A percentile compares a stretch with the other conserved stretches of the same genome.
Conservation (phyloP, 2,329 filamentous ascomycete genomes). For the Diaporthe sp. region DNA sequence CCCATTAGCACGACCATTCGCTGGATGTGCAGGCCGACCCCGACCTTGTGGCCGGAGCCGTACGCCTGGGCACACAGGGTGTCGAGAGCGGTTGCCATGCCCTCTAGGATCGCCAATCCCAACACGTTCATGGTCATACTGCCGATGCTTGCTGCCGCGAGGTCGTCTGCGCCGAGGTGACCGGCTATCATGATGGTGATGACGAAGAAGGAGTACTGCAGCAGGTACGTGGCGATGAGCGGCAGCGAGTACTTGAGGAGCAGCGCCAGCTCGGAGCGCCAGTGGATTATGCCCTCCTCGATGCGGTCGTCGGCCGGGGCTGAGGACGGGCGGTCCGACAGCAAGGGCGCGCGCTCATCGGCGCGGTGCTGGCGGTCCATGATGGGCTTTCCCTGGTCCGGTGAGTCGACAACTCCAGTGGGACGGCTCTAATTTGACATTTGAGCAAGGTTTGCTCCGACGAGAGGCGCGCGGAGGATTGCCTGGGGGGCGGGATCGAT, state of each 20-base stretch:
- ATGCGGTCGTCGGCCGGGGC: background rate
- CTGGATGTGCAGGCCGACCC: conserved; percentile 66
- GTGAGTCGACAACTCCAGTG: background rate
- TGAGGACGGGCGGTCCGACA: conserved; percentile 17
- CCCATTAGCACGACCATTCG: conserved; percentile 65
- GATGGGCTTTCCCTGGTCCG: background rate
- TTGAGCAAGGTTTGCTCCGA: background rate
- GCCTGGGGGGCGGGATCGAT: background rate
- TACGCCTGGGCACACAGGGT: conserved; percentile 66
- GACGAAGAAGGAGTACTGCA: conserved; percentile 66
- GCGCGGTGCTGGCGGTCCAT: conserved; percentile 25
- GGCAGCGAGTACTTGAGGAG: conserved; percentile 57
- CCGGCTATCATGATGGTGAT: conserved; percentile 66
- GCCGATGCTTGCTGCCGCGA: conserved; percentile 65
- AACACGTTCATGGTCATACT: conserved; percentile 68
- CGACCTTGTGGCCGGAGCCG: conserved; percentile 60
- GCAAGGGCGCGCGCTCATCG: conserved; percentile 34
- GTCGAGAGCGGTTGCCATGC: conserved; percentile 64
- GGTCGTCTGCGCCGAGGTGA: conserved; percentile 64
- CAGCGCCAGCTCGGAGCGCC: conserved; percentile 39
- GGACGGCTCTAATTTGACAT: background rate
- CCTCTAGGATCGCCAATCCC: conserved; percentile 64
- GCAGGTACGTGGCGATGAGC: conserved; percentile 65
- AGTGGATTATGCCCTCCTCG: background rate
- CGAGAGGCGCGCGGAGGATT: background rate